A percentile compares a stretch with the other conserved stretches of the same genome.
phyloP scores from a whole-genome alignment of 2,329 filamentous ascomycete genomes.

The Aspergillus sp. region DNA sequence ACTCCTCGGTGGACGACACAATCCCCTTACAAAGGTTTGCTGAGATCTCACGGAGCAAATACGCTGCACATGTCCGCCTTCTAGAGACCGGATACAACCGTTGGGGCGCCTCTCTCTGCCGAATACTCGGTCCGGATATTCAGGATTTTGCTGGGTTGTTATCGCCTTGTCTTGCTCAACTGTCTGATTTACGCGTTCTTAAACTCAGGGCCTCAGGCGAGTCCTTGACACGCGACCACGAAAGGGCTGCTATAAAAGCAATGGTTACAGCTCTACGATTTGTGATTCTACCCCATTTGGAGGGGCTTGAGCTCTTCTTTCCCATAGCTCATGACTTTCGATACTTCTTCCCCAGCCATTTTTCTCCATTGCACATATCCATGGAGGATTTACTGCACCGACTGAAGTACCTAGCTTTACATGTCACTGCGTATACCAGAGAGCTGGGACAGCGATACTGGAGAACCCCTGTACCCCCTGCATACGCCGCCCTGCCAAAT shows the following conservation, averaged over 20 bases:
- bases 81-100: background rate
- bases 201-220: background rate
- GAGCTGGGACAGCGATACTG: background rate
- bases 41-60: background rate
- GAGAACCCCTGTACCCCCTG: background rate
- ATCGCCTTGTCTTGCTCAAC: constrained; percentile 1
- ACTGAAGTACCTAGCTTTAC: background rate
- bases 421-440: background rate
- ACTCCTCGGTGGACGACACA: background rate
- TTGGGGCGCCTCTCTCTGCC: background rate
- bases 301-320: background rate
- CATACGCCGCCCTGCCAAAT: background rate
- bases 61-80: background rate
- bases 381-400: background rate
- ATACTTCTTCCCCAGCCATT: background rate
- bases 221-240: background rate
- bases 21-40: background rate
- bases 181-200: background rate
- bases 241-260: background rate
- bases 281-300: background rate
- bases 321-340: background rate
- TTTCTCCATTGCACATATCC: background rate
- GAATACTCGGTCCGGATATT: background rate
- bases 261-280: background rate
- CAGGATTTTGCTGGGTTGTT: background rate